These are phyloP conservation scores for Zostera marina DNA, from an alignment of 116 monocot genomes.

Conservation along the genomic window DNA sequence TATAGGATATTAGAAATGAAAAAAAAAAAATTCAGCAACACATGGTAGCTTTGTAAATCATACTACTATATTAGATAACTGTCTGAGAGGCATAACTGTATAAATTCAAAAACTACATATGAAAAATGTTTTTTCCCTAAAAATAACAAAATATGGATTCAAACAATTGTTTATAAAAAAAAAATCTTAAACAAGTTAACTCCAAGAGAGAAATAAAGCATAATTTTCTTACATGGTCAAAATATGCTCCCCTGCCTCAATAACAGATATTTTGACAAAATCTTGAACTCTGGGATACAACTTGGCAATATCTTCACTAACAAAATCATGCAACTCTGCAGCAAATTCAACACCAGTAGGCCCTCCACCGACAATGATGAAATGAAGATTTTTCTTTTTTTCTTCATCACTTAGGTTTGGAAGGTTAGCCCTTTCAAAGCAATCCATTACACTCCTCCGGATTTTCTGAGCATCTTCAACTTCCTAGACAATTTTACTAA, in stretches of 20 bases:
- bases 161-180: no score
- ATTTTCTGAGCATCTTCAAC: slow-evolving; percentile 91
- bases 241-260: slow-evolving; percentile 87
- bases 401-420: slow-evolving; percentile 76
- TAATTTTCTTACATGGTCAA: slow-evolving; percentile 61
- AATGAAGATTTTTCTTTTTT: slow-evolving; percentile 68
- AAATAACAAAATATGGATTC: no score
- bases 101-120: no score
- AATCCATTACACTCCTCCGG: slow-evolving; percentile 60
- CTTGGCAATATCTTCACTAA: slow-evolving; percentile 63
- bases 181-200: neutral
- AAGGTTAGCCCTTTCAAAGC: slow-evolving; percentile 75
- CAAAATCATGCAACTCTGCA: slow-evolving; percentile 91
- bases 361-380: slow-evolving; percentile 88
- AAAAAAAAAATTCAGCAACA: neutral
- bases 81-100: no score
- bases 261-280: slow-evolving; percentile 68
- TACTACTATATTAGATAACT: no score
- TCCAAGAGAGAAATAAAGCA: neutral
- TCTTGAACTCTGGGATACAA: slow-evolving; percentile 55
- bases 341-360: slow-evolving; percentile 98
- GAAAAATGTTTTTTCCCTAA: no score
- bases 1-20: neutral
- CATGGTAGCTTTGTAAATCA: no score
- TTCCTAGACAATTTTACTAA: slow-evolving; percentile 30